Evolutionary conservation across 306 rosid species (phyloP), one percentile per base, ranked within the genome.

Genomic region (Medicago ruthenica): DNA sequence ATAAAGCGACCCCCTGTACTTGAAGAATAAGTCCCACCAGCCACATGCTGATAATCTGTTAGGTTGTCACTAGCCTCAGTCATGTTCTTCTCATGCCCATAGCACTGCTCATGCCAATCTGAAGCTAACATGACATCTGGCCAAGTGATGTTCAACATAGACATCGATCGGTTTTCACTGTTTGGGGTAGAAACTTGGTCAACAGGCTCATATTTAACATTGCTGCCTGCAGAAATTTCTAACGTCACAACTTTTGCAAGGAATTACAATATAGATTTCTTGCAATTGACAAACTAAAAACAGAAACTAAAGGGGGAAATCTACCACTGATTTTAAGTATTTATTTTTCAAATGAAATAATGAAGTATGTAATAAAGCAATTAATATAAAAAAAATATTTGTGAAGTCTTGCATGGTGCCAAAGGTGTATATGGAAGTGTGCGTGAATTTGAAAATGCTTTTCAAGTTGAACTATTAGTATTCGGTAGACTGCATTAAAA

Each of bases 101-200:
- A 68, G 83, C 76, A 63, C 67, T 73, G 86, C 58, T 86, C 92
- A 11, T 78, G 58, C 98, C 94, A 92, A 64, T 86, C 92, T 77
- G 91, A 79, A 57, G 67, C 82, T 65, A 87, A 78, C 70, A 83
- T 45, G 37, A 75, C 86, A 83, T 92, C 94, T 13, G 96, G 92
- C 55, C 88, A 77, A 21, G 74, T 78, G 70, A 77, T 65, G 50
- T 80, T 68, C 65, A 76, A 17, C 74, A 11, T n/a, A 12, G 66
- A 51, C 63, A 31, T 15, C 15, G 63, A 27, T 83, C 83, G 87
- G 66, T 63, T 86, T 60, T 89, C 90, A 42, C 72, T 31, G 37
- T 70, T 87, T 0, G 81, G 77, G 42, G 77, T 64, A 84, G 79
- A 87, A 67, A 74, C 81, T 14, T 75, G 79, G 18, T 90, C 92